phyloP scores from a whole-genome alignment of 106 monocot species.

The Allium fistulosum region DNA sequence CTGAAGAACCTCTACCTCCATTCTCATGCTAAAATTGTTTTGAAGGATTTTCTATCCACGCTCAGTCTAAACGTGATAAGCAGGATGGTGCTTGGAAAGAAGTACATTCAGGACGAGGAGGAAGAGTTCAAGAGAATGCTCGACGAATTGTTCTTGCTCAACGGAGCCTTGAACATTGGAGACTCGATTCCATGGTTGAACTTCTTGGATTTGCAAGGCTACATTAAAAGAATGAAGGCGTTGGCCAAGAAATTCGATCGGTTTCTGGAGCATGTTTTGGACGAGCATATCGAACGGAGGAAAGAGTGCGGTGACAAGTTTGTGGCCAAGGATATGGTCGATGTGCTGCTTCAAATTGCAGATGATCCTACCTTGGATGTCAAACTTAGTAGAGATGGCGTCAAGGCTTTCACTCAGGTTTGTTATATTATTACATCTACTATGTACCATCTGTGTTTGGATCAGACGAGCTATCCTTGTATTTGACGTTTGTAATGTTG shows the following conservation, averaged over 20 bases:
- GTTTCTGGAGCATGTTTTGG: conserved; percentile 69
- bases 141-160: conserved; percentile 73
- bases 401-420: conserved; percentile 71
- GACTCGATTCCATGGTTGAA: conserved; percentile 53
- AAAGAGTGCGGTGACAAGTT: conserved; percentile 24
- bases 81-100: conserved; percentile 73
- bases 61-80: conserved; percentile 56
- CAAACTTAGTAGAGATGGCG: conserved; percentile 38
- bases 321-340: conserved; percentile 51
- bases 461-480: neutral
- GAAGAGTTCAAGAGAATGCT: conserved; percentile 81
- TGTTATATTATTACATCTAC: neutral
- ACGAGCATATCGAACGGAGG: conserved; percentile 59
- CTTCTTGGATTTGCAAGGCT: conserved; percentile 67
- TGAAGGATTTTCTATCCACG: conserved; percentile 48
- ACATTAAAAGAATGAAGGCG: conserved; percentile 62
- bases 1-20: conserved; percentile 15
- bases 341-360: conserved; percentile 49
- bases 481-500: neutral
- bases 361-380: conserved; percentile 40
- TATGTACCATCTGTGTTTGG: neutral
- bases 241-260: conserved; percentile 51
- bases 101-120: conserved; percentile 21
- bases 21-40: neutral
- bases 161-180: conserved; percentile 55